These are phyloP conservation scores for Garcia nutans DNA, from an alignment of 345 rosid genomes.

Conservation along the genomic window DNA sequence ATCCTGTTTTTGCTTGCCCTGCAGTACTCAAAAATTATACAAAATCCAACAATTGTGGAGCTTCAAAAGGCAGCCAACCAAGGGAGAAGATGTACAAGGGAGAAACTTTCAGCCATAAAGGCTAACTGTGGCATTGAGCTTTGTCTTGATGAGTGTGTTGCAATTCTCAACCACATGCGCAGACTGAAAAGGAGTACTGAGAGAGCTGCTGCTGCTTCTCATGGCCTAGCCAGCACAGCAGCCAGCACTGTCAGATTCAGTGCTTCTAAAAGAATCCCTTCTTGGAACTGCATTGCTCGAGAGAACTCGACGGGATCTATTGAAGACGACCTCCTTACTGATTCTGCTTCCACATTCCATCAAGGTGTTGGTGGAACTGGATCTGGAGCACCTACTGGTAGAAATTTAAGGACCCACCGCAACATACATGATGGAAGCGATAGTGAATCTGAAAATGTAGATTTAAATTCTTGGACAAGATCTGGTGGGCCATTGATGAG, in stretches of 20 bases:
- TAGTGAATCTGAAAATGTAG: constrained; percentile 73
- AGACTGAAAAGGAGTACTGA: constrained; percentile 88
- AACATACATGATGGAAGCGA: constrained; percentile 69
- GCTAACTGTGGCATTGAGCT: constrained; percentile 96
- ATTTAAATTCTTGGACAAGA: constrained; percentile 85
- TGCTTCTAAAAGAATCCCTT: constrained; percentile 90
- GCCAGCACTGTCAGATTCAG: constrained; percentile 51
- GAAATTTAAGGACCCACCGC: constrained; percentile 43
- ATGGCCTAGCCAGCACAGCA: constrained; percentile 40
- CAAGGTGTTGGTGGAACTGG: constrained; percentile 44
- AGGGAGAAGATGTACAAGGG: constrained; percentile 99
- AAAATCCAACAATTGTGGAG: constrained; percentile 53
- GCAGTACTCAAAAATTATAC: constrained; percentile 80
- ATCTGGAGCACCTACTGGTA: constrained; percentile 40
- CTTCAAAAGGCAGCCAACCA: constrained; percentile 45
- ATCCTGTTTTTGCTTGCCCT: constrained; percentile 2
- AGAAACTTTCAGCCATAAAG: constrained; percentile 95
- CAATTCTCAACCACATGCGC: constrained; percentile 92
- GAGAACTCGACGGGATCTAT: constrained; percentile 96
- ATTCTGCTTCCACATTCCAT: constrained; percentile 42
- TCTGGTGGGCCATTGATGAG: constrained; percentile 98
- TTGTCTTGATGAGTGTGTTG: constrained; percentile 97
- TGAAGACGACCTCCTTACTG: constrained; percentile 58
- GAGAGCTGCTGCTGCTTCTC: constrained; percentile 86
- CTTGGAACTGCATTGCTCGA: constrained; percentile 94